A percentile compares a stretch with the other conserved stretches of the same genome.
These are phyloP conservation scores for Podaxis carcinomalis DNA, from an alignment of 768 basidiomycete genomes.

Conservation along the genomic window DNA sequence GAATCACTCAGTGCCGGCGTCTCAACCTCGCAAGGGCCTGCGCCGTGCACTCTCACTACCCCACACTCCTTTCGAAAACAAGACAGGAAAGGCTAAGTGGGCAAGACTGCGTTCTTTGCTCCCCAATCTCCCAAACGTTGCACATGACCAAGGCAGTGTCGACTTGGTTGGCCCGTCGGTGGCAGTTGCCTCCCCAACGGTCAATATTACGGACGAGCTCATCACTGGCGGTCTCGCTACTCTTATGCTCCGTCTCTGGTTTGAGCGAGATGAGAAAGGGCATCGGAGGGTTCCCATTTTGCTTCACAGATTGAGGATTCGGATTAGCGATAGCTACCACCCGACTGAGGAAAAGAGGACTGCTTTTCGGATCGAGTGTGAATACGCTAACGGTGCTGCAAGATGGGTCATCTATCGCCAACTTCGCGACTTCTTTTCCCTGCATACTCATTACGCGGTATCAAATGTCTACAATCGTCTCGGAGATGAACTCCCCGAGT, in stretches of 20 bases:
- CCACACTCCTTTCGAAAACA: conserved; percentile 17
- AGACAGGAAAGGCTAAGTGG: conserved; percentile 45
- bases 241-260: conserved; percentile 77
- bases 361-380: conserved; percentile 90
- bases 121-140: conserved; percentile 44
- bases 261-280: conserved; percentile 84
- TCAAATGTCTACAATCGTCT: conserved; percentile 77
- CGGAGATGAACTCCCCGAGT: conserved; percentile 81
- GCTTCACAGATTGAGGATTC: conserved; percentile 77
- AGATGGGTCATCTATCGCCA: conserved; percentile 97
- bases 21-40: conserved; percentile 15
- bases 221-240: conserved; percentile 76
- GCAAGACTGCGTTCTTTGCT: conserved; percentile 60
- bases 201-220: conserved; percentile 81
- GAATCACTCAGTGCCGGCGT: not conserved
- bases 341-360: conserved; percentile 73
- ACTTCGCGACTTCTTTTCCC: conserved; percentile 83
- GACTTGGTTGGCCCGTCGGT: conserved; percentile 36
- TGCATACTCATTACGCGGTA: conserved; percentile 87
- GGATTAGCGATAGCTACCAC: conserved; percentile 82
- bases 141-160: conserved; percentile 22
- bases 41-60: conserved; percentile 33
- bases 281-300: conserved; percentile 76
- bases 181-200: conserved; percentile 41
- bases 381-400: conserved; percentile 89